Base-by-base conservation (phyloP, 306 rosid species). In the Quercus robur region DNA sequence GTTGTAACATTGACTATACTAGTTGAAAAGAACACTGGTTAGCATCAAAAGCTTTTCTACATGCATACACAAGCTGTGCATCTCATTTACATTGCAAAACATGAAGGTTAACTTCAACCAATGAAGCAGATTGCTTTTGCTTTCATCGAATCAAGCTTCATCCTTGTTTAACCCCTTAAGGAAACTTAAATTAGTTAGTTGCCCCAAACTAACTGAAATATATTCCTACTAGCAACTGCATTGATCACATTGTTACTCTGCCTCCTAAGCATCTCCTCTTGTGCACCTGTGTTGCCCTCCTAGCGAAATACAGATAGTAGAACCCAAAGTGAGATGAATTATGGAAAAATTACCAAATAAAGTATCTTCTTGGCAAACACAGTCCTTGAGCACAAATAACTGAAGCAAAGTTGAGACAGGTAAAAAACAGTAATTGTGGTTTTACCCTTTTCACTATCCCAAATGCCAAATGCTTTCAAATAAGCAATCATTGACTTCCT, bases 141-240 rank as follows among this genome's bases (percentile, higher is more conserved):
- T 44, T 67, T 31, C 52, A 61, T 56, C 4, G 5, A 78, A 68
- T 67, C 38, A 21, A 67, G 3, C 62, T 68, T 73, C 62, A 18
- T 44, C 61, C 61, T 25, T 66, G 19, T 70, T 6, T 7, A 23
- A 11, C 54, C 12, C 54, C 12, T 23, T 17, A 15, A 41, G n/a
- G 46, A 41, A 41, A 55, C 26, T 70, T 56, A 57, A 44, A 79
- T 35, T 23, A 33, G 70, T 89, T 86, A 87, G 71, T 78, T 80
- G 35, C 97, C 92, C 99, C 99, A 95, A 81, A 95, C 87, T 31
- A 95, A 86, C 78, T 89, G 90, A 80, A 89, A 95, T 80, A 95
- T 91, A 70, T 93, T 93, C 85, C 90, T 93, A 78, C 99, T 95
- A 56, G 99, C 98, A 64, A 70, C 81, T 23, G 85, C 83, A 87